Evolutionary conservation across 805 yeast species (phyloP), one percentile per base, ranked within the genome.

Genomic region (Candida succiphila): DNA sequence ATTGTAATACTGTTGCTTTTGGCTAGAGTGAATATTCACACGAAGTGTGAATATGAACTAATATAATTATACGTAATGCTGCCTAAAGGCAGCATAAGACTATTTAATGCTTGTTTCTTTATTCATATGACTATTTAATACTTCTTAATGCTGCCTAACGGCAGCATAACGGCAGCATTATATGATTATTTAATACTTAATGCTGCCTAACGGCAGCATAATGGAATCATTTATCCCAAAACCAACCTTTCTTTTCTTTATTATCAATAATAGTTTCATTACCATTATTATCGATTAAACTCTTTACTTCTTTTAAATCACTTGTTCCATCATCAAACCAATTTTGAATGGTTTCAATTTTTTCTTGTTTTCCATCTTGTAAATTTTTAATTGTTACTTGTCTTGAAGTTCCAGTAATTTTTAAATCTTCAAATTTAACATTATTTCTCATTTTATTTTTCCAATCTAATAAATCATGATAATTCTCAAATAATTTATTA

Each of bases 391-490:
- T 56, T 9, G 56, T 42, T 3, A 61, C 52, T 4, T 60, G 54
- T 25, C 56, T 60, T 15, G 64, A 54, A 4, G 60, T 56, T 1
- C 72, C 67, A 4, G 65, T 49, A 4, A 60, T 46, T 10, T 21
- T 21, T 10, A 21, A 21, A 43, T 47, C 45, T 25, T 43, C 32
- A 5, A 31, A 18, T 53, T 51, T 45, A 17, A 48, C 47, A 14
- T 42, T 24, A 13, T 38, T 34, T 21, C 22, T 26, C 73, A 75
- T 75, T 27, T 63, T 59, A n/a, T 65, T 52, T 45, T 67, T 71
- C 88, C 92, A 86, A 36, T 69, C 70, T 49, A 87, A 55, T 39
- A 68, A 74, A 24, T 73, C 80, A 19, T 75, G 74, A 51, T 71
- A 78, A 34, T 72, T 78, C 17, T 63, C 63, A 61, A 85, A 87